A percentile compares a stretch with the other conserved stretches of the same genome.
phyloP scores from a whole-genome alignment of 441 rosid species.

The Geranium incanum region DNA sequence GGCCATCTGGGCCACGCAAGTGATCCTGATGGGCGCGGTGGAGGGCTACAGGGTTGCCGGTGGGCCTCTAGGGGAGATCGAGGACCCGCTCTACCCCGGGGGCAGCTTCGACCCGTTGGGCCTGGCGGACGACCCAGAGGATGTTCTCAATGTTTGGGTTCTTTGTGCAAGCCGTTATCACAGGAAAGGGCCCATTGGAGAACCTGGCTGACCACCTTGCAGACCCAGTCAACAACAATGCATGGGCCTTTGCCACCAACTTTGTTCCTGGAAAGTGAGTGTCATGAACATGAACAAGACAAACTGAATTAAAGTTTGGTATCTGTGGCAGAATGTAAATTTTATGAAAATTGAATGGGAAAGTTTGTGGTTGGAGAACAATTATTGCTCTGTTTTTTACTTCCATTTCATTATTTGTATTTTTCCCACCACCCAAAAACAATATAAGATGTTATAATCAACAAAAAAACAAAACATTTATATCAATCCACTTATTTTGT shows the following conservation, averaged over 20 bases:
- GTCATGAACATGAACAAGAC: too few relatives aligned
- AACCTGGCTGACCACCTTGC: constrained; percentile 23
- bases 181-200: constrained; percentile 25
- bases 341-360: too few relatives aligned
- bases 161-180: neutral
- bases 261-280: neutral
- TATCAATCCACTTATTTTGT: too few relatives aligned
- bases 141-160: constrained; percentile 14
- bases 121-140: neutral
- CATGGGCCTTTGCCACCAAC: neutral
- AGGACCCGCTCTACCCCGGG: neutral
- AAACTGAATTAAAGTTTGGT: too few relatives aligned
- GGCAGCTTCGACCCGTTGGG: neutral
- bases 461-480: too few relatives aligned
- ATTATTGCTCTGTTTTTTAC: too few relatives aligned
- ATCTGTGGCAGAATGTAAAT: too few relatives aligned
- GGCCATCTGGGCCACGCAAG: constrained; percentile 24
- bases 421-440: too few relatives aligned
- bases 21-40: constrained; percentile 22
- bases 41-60: constrained; percentile 24
- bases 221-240: constrained; percentile 23
- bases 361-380: too few relatives aligned
- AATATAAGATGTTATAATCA: too few relatives aligned
- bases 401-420: too few relatives aligned
- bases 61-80: constrained; percentile 18